These are phyloP conservation scores for Vigna reflexopilosa DNA, from an alignment of 306 rosid species.

Conservation along the genomic window DNA sequence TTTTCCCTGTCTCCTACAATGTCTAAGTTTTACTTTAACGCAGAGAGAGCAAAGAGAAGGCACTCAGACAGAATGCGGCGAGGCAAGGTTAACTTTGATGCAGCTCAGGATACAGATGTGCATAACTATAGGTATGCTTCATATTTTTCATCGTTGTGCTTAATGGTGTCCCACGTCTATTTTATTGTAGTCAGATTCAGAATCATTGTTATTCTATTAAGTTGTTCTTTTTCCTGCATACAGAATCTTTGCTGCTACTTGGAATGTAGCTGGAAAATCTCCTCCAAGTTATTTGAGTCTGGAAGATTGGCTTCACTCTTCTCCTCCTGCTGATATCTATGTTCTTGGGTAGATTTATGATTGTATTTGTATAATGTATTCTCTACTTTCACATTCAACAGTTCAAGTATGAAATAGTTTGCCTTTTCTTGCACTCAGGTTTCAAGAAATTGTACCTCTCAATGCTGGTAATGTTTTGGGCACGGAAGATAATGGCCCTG, in stretches of 20 bases:
- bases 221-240: conserved; percentile 33
- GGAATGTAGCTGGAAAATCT: conserved; percentile 99
- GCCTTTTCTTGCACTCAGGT: conserved; percentile 58
- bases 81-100: conserved; percentile 72
- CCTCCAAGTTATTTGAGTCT: conserved; percentile 86
- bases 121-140: conserved; percentile 71
- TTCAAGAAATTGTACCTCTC: conserved; percentile 98
- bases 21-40: conserved; percentile 42
- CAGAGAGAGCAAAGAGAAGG: conserved; percentile 76
- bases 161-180: not conserved
- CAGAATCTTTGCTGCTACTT: conserved; percentile 90
- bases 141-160: conserved; percentile 23
- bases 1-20: conserved; percentile 16
- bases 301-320: conserved; percentile 98
- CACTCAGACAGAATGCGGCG: conserved; percentile 71
- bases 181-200: conserved; percentile 2
- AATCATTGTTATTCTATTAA: conserved; percentile 24
- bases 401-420: conserved; percentile 35
- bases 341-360: conserved; percentile 81
- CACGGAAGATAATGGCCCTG: conserved; percentile 97
- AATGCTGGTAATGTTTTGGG: conserved; percentile 99
- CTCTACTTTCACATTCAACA: conserved; percentile 26
- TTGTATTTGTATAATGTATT: conserved; percentile 22
- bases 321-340: conserved; percentile 93
- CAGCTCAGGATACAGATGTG: conserved; percentile 74